phyloP scores from a whole-genome alignment of 257 asterid species.

The Paraleonurus japonicus region DNA sequence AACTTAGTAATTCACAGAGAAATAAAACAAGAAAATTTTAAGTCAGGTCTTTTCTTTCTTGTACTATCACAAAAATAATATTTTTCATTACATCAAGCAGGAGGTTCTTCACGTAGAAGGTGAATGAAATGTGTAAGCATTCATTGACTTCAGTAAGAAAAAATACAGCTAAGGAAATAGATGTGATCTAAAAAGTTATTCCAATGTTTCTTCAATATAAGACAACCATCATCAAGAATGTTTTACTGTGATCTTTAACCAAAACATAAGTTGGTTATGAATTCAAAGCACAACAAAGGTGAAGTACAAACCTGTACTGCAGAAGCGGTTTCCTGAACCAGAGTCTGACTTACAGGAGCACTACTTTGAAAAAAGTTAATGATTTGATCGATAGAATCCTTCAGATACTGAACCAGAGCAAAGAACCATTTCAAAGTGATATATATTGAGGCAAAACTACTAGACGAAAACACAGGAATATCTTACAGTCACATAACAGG shows the following conservation, averaged over 20 bases:
- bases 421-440: slow-evolving; percentile 14
- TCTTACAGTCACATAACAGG: slow-evolving; percentile 91
- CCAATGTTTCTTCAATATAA: background rate
- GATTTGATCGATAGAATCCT: slow-evolving; percentile 81
- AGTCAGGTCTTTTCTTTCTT: background rate
- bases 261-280: background rate
- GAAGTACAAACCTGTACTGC: slow-evolving; percentile 82
- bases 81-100: background rate
- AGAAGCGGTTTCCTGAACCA: slow-evolving; percentile 95
- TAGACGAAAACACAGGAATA: slow-evolving; percentile 24
- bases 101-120: background rate
- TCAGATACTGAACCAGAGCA: slow-evolving; percentile 67
- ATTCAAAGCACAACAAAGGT: slow-evolving; percentile 18
- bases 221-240: background rate
- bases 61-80: background rate
- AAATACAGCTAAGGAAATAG: background rate
- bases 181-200: background rate
- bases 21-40: background rate
- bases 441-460: slow-evolving; percentile 6
- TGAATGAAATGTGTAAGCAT: slow-evolving; percentile 1
- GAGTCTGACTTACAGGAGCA: slow-evolving; percentile 78
- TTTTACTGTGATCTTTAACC: background rate
- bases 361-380: slow-evolving; percentile 75
- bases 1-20: background rate
- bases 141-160: slow-evolving; percentile 4